These are phyloP conservation scores for Stromatinia cepivora DNA, from an alignment of 2,329 filamentous ascomycete species.

Conservation along the genomic window DNA sequence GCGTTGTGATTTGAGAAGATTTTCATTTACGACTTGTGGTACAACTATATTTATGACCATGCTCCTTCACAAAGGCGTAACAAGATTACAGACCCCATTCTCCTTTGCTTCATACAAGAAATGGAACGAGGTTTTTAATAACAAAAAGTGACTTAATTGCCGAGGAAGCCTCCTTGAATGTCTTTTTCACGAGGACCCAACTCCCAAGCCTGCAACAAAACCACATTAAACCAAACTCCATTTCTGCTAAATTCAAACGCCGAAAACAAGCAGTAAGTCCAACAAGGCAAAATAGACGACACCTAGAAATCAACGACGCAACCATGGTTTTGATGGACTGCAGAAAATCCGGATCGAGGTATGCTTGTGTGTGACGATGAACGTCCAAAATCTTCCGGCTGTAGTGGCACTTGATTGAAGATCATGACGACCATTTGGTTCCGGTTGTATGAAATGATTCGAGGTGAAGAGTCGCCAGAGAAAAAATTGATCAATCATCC, in stretches of 20 bases:
- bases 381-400: background rate
- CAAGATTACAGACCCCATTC: background rate
- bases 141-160: background rate
- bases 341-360: background rate
- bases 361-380: background rate
- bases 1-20: background rate
- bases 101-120: background rate
- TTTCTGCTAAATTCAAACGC: background rate
- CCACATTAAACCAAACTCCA: background rate
- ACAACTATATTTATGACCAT: background rate
- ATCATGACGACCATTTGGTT: background rate
- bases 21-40: background rate
- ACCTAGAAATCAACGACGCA: background rate
- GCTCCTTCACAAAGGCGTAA: background rate
- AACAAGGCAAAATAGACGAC: background rate
- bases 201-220: background rate
- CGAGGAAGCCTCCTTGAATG: background rate
- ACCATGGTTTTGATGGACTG: background rate
- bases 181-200: background rate
- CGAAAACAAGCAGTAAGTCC: background rate
- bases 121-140: background rate
- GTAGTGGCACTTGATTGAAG: background rate
- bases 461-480: background rate
- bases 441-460: background rate
- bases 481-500: background rate